Evolutionary conservation across 2,329 filamentous ascomycete species (phyloP), one percentile per base, ranked within the genome.

Genomic region (Paraphaeosphaeria sporulosa): DNA sequence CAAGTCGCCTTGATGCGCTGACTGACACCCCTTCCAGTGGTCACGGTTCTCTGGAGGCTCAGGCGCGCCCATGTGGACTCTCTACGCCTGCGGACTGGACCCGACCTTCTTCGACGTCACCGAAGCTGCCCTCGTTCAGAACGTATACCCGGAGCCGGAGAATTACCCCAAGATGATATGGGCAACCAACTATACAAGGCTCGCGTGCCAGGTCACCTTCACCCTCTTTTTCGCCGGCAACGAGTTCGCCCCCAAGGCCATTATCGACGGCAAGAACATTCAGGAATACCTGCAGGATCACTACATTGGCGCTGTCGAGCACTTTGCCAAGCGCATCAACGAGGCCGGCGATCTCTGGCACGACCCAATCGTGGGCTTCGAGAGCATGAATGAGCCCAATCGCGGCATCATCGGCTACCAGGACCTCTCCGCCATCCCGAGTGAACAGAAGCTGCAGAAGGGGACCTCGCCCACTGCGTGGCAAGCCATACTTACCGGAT

Each of bases 141-240:
- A 98, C 72, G 96, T 92, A 1, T 97, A 92, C 74, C 89, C 92
- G 10, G 86, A 96, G 21, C 93, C 94, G 9, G 89, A 89, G 27
- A 85, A 89, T 1, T 99, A 94, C 67, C 95, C 95, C 25, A 98
- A 97, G 81, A 99, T 99, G 96, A 94, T 98, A 59, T 99, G 95
- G 95, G 93, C 94, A 17, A 98, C 96, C 54, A 99, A 99, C 76
- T 99, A 99, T 78, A 91, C 88, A 63, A 87, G 95, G 25, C 83
- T 98, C 52, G 94, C 90, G 2, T 91, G 90, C 52, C 92, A 94
- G 66, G 94, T 93, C 48, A 93, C 98, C 68, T 98, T 97, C 76
- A 97, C 94, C 0, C 81, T 98, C 54, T 99, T 97, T 81, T 99
- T 96, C 76, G 94, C 86, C 9, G 95, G 95, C 38, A 88, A 84